Conservation (phyloP, 2,329 filamentous ascomycete genomes). For the Remersonia thermophila region DNA sequence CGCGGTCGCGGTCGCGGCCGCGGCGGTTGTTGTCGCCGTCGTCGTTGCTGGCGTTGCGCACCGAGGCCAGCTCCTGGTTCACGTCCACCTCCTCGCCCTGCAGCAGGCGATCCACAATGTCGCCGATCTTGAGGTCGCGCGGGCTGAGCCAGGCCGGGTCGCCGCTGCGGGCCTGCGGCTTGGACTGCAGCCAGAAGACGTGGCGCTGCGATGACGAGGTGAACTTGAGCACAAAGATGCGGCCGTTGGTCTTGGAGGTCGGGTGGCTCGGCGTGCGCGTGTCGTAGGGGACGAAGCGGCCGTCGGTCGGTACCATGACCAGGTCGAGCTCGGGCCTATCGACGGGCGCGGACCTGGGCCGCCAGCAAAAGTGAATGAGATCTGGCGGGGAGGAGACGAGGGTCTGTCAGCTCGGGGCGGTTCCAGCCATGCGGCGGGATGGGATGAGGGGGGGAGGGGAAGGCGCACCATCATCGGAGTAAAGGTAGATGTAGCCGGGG, state of each 20-base stretch:
- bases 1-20: constrained; percentile 10
- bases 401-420: too few relatives aligned
- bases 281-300: constrained; percentile 74
- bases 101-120: constrained; percentile 72
- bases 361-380: constrained; percentile 95
- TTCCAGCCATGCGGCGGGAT: too few relatives aligned
- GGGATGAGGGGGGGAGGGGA: not conserved
- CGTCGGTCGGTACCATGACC: constrained; percentile 85
- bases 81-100: constrained; percentile 85
- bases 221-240: constrained; percentile 90
- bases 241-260: constrained; percentile 62
- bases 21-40: constrained; percentile 19
- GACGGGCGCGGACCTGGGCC: constrained; percentile 58
- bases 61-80: constrained; percentile 53
- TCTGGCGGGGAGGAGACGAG: constrained; percentile 36
- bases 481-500: constrained; percentile 84
- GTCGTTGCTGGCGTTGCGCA: constrained; percentile 46
- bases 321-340: constrained; percentile 74
- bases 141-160: constrained; percentile 71
- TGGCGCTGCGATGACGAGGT: constrained; percentile 80
- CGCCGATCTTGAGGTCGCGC: constrained; percentile 74
- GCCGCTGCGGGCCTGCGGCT: constrained; percentile 57
- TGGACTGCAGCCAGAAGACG: constrained; percentile 94
- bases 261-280: constrained; percentile 42
- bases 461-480: constrained; percentile 66